Evolutionary conservation across 176 grass and related monocot genomes (phyloP).

Genomic region (Raddia distichophylla): DNA sequence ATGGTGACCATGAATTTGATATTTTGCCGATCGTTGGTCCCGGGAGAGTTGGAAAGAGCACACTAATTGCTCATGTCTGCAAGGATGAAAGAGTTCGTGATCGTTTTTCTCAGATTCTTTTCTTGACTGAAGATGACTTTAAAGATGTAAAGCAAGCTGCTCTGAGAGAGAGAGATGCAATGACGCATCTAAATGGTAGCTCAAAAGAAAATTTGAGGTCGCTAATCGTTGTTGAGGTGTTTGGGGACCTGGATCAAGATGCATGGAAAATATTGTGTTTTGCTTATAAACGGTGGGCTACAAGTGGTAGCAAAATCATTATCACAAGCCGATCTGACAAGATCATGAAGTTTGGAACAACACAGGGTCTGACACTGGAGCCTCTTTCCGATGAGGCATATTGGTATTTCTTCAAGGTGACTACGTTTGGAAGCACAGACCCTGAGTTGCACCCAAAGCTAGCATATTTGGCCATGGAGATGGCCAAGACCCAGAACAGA

Average conservation of each 20-base stretch:
- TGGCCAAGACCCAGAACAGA: neutral
- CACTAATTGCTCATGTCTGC: neutral
- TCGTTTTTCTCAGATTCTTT: conserved; percentile 22
- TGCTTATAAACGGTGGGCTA: too few relatives aligned
- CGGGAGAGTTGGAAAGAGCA: too few relatives aligned
- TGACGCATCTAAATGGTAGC: too few relatives aligned
- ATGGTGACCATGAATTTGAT: neutral
- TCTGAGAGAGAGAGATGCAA: neutral
- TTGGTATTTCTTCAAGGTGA: too few relatives aligned
- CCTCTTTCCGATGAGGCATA: neutral
- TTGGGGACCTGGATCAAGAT: neutral
- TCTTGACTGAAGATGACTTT: too few relatives aligned
- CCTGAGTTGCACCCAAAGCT: too few relatives aligned
- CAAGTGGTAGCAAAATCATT: conserved; percentile 30
- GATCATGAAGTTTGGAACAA: neutral
- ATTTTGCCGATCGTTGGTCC: conserved; percentile 6
- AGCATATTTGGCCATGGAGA: too few relatives aligned
- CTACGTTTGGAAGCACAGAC: too few relatives aligned
- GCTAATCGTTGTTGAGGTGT: conserved; percentile 26
- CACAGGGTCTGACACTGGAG: neutral
- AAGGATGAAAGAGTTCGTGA: conserved; percentile 28
- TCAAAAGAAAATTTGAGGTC: neutral
- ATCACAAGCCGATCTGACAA: neutral
- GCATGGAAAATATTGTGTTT: neutral
- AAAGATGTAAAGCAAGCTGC: too few relatives aligned